Evolutionary conservation across 768 basidiomycete genomes (phyloP).

Genomic region (Amanita exitialis): DNA sequence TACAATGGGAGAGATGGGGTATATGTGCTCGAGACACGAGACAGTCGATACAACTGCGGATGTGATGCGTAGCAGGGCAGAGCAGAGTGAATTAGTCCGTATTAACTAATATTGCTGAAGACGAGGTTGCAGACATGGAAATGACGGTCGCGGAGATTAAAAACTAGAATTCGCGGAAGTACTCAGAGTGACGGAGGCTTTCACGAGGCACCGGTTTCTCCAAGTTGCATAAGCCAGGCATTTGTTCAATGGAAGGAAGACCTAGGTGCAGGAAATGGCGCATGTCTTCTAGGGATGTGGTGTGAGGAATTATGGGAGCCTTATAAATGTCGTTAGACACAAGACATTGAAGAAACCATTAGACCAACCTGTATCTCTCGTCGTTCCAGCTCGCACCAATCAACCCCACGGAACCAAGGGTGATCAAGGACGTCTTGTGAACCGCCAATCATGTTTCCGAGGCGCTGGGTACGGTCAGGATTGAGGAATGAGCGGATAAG

Average conservation of each 20-base stretch:
- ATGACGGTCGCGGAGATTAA: background rate
- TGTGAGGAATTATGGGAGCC: conserved; percentile 84
- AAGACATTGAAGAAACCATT: conserved; percentile 1
- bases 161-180: conserved; percentile 67
- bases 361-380: conserved; percentile 71
- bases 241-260: conserved; percentile 65
- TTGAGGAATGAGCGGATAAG: conserved; percentile 84
- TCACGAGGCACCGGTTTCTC: conserved; percentile 49
- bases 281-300: conserved; percentile 72
- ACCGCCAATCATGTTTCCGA: conserved; percentile 91
- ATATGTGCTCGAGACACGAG: background rate
- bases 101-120: conserved; percentile 4
- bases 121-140: conserved; percentile 3
- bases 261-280: conserved; percentile 80
- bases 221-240: conserved; percentile 65
- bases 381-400: conserved; percentile 82
- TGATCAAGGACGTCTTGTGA: conserved; percentile 87
- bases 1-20: conserved; percentile 1
- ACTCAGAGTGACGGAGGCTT: conserved; percentile 55
- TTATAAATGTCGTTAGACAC: conserved; percentile 19
- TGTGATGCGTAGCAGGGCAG: background rate
- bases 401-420: conserved; percentile 92
- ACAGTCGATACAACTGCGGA: conserved; percentile 3
- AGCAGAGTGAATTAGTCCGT: background rate
- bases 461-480: conserved; percentile 82